Conservation (phyloP, 768 basidiomycete species). For the Calvatia gigantea region DNA sequence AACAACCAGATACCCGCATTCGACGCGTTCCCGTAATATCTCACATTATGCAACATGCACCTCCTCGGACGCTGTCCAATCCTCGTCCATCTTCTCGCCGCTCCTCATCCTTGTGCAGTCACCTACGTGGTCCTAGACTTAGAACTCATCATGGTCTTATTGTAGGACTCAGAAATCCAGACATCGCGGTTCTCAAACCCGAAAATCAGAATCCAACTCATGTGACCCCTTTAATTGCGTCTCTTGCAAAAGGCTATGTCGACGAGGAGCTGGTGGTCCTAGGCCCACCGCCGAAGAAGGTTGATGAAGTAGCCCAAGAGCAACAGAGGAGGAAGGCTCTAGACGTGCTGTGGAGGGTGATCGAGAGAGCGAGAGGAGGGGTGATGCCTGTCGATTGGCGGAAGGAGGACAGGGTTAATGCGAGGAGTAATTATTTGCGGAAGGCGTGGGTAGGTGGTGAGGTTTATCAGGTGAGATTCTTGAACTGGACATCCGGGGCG, state of each 20-base stretch:
- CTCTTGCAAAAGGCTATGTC: slow-evolving; percentile 48
- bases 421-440: slow-evolving; percentile 31
- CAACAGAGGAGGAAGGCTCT: slow-evolving; percentile 21
- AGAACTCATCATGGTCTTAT: slow-evolving; percentile 6
- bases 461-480: slow-evolving; percentile 35
- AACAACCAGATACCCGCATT: not conserved
- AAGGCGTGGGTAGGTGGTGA: slow-evolving; percentile 40
- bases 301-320: slow-evolving; percentile 25
- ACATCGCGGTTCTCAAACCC: slow-evolving; percentile 51
- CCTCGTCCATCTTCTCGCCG: not conserved
- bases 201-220: slow-evolving; percentile 55
- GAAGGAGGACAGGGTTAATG: slow-evolving; percentile 31
- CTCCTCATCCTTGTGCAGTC: slow-evolving; percentile 8
- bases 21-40: slow-evolving; percentile 2
- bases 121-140: slow-evolving; percentile 12
- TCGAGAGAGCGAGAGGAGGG: slow-evolving; percentile 20
- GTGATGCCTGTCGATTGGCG: slow-evolving; percentile 24
- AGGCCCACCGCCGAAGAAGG: slow-evolving; percentile 36
- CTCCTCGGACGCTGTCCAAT: not conserved
- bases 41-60: slow-evolving; percentile 2
- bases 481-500: not conserved
- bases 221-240: slow-evolving; percentile 59
- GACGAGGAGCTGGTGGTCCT: slow-evolving; percentile 52
- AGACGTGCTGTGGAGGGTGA: slow-evolving; percentile 25
- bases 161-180: slow-evolving; percentile 39